Evolutionary conservation across 768 basidiomycete species (phyloP), one percentile per base, ranked within the genome.

Genomic region (Cytidiella melzeri): DNA sequence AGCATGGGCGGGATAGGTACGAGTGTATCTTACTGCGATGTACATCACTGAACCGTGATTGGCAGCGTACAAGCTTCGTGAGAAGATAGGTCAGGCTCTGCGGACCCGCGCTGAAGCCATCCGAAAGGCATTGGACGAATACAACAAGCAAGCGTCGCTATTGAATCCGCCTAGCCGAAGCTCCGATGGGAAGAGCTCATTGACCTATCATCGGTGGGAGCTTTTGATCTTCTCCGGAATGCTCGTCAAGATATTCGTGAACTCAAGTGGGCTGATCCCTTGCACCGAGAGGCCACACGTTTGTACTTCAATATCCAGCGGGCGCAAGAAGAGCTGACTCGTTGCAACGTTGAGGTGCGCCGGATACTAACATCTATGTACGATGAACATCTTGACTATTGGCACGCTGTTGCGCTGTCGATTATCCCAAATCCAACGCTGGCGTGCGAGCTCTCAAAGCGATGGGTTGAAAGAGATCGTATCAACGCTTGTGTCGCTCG

Each of bases 151-250:
- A n/a, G n/a, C n/a, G n/a, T n/a, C n/a, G n/a, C n/a, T n/a, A n/a
- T n/a, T n/a, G n/a, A n/a, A n/a, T n/a, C n/a, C n/a, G n/a, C n/a
- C n/a, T n/a, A n/a, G n/a, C n/a, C n/a, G n/a, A n/a, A n/a, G n/a
- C n/a, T n/a, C n/a, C n/a, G n/a, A n/a, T n/a, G n/a, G n/a, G n/a
- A n/a, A n/a, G n/a, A n/a, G n/a, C n/a, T n/a, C n/a, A 24, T 58
- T 18, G 52, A 53, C 0, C 48, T 57, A 45, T 36, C 34, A 1
- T 45, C 52, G 3, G 43, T 62, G 1, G 50, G 50, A 2, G 57
- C 71, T 12, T 71, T 72, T 44, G 56, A 59, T 28, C 53, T 71
- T n/a, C n/a, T n/a, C n/a, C n/a, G n/a, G n/a, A n/a, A n/a, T n/a
- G n/a, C n/a, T n/a, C n/a, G n/a, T n/a, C 52, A 60, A 1, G 61